These are phyloP conservation scores for Euphorbia schlechtendalii DNA, from an alignment of 441 rosid species.

Conservation along the genomic window DNA sequence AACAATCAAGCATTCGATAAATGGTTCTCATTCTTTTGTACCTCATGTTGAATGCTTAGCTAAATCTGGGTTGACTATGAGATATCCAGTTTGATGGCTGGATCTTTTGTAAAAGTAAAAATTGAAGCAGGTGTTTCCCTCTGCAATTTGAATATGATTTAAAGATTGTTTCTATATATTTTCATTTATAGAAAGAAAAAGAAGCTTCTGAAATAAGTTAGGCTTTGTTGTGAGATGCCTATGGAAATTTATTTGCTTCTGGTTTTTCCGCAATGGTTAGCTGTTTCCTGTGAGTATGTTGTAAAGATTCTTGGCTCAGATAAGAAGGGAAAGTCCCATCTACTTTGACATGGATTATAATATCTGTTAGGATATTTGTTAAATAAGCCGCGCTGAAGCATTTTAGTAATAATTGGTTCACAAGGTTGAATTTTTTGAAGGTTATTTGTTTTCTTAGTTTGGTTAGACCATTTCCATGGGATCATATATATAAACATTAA, in stretches of 20 bases:
- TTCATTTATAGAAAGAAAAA: neutral
- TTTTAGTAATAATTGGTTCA: neutral
- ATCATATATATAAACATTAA: too few relatives aligned
- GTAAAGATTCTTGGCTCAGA: neutral
- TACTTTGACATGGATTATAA: neutral
- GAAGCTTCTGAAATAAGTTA: too few relatives aligned
- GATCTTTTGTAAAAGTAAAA: neutral
- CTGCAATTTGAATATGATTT: neutral
- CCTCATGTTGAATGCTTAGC: neutral
- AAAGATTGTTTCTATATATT: neutral
- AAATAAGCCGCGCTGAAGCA: neutral
- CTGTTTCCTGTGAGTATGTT: neutral
- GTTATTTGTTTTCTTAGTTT: too few relatives aligned
- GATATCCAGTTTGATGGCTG: neutral
- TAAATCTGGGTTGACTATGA: neutral
- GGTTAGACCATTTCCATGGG: neutral
- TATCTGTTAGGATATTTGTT: neutral
- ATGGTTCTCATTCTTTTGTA: constrained; percentile 5
- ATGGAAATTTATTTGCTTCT: neutral
- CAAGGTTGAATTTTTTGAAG: too few relatives aligned
- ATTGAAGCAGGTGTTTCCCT: neutral
- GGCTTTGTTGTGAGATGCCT: neutral
- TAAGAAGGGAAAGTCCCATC: neutral
- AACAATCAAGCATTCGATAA: neutral
- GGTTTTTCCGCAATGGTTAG: neutral